Percentiles rank a stretch among this genome's conserved stretches.
phyloP scores from a whole-genome alignment of 2,329 filamentous ascomycete genomes.

The Torrubiellomyces zombiae region DNA sequence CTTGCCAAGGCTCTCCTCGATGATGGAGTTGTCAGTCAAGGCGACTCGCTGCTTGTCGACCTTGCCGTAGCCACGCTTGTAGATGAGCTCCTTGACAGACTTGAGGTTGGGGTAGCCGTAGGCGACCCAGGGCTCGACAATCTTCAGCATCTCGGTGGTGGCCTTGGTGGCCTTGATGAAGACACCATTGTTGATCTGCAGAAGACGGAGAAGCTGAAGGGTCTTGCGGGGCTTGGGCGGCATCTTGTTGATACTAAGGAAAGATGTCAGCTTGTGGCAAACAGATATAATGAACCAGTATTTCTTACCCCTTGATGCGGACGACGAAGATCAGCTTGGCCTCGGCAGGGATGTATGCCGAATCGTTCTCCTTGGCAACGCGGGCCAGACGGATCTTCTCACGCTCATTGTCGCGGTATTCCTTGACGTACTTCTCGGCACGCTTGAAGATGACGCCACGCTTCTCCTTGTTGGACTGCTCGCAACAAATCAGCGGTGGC shows the following conservation, averaged over 20 bases:
- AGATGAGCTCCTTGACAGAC: constrained; percentile 96
- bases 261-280: constrained; percentile 5
- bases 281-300: no score
- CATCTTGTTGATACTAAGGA: constrained; percentile 99
- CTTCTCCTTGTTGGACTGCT: constrained; percentile 95
- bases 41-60: constrained; percentile 94
- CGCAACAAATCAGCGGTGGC: no score
- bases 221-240: constrained; percentile 99
- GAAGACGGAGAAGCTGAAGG: constrained; percentile 94
- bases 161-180: constrained; percentile 98
- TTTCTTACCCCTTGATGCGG: constrained; percentile 95
- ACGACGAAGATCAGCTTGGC: constrained; percentile 93
- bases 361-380: constrained; percentile 78
- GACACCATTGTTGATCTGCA: constrained; percentile 99
- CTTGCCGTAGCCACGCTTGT: constrained; percentile 99
- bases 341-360: constrained; percentile 88
- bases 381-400: constrained; percentile 93
- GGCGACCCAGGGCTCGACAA: constrained; percentile 97
- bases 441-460: constrained; percentile 98
- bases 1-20: constrained; percentile 93
- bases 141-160: constrained; percentile 90
- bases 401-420: constrained; percentile 96
- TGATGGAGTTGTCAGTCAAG: constrained; percentile 93
- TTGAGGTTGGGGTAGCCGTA: constrained; percentile 99
- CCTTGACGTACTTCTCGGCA: constrained; percentile 98